phyloP scores from a whole-genome alignment of 768 basidiomycete genomes.

The Boletus eberwhitei region DNA sequence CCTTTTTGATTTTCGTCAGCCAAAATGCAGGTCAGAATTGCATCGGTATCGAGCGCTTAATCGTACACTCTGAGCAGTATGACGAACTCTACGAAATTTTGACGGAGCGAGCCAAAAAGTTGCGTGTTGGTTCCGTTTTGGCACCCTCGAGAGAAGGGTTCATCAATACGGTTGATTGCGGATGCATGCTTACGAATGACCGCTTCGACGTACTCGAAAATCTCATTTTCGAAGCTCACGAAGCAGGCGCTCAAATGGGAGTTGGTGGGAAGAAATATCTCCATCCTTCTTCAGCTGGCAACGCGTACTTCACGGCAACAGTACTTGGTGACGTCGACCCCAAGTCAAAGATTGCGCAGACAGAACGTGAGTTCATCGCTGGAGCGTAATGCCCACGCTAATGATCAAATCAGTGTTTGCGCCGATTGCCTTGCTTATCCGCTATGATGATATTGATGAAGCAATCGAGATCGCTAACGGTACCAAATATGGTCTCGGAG shows the following conservation, averaged over 20 bases:
- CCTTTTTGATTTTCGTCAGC: conserved; percentile 39
- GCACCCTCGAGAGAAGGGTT: conserved; percentile 64
- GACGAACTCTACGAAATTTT: conserved; percentile 70
- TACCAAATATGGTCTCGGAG: conserved; percentile 87
- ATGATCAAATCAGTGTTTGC: conserved; percentile 74
- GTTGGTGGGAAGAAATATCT: conserved; percentile 63
- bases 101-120: conserved; percentile 54
- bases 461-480: conserved; percentile 86
- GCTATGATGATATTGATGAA: conserved; percentile 80
- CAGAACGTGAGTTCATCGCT: conserved; percentile 53
- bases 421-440: conserved; percentile 83
- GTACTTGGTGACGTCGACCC: conserved; percentile 75
- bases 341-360: conserved; percentile 71
- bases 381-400: conserved; percentile 4
- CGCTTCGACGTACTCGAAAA: conserved; percentile 68
- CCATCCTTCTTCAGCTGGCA: conserved; percentile 67
- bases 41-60: conserved; percentile 91
- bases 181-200: conserved; percentile 77
- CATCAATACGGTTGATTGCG: conserved; percentile 75
- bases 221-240: conserved; percentile 65
- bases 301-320: conserved; percentile 84
- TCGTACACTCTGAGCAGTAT: conserved; percentile 79
- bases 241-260: conserved; percentile 60
- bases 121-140: conserved; percentile 79
- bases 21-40: conserved; percentile 96